Conservation (phyloP, 169 alveolate species). For the Plasmodium malariae region DNA sequence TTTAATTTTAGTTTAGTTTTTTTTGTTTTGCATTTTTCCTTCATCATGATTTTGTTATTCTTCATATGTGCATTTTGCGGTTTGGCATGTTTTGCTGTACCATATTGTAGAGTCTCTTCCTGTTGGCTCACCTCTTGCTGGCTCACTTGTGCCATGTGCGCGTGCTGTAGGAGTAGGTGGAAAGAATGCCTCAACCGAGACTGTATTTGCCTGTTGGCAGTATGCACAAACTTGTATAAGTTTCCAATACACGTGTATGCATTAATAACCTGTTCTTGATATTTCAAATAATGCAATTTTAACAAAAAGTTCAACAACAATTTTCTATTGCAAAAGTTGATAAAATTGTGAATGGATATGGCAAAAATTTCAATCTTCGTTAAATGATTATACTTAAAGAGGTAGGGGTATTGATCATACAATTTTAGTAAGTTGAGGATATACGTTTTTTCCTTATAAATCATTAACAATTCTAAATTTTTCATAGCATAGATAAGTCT, state of each 20-base stretch:
- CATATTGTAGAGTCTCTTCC: too few relatives aligned
- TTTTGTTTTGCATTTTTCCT: not conserved
- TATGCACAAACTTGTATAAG: slow-evolving; percentile 20
- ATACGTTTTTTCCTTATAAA: slow-evolving; percentile 7
- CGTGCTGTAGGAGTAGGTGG: slow-evolving; percentile 23
- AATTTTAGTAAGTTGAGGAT: slow-evolving; percentile 1
- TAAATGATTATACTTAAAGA: slow-evolving; percentile 32
- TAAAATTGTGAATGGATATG: slow-evolving; percentile 12
- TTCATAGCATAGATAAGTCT: slow-evolving; percentile 28
- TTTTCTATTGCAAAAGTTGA: slow-evolving; percentile 33
- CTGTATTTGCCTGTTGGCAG: not conserved
- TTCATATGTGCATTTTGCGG: too few relatives aligned
- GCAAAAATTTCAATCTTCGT: slow-evolving; percentile 44
- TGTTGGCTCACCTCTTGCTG: too few relatives aligned
- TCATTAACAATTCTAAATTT: not conserved
- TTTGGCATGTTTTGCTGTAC: too few relatives aligned
- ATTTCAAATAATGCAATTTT: slow-evolving; percentile 21
- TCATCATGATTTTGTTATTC: too few relatives aligned
- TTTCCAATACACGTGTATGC: slow-evolving; percentile 35
- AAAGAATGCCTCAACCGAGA: not conserved
- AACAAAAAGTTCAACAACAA: slow-evolving; percentile 35
- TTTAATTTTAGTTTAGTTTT: slow-evolving; percentile 12
- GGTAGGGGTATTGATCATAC: slow-evolving; percentile 36
- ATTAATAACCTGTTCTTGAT: slow-evolving; percentile 31
- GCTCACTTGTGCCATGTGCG: too few relatives aligned